Evolutionary conservation across 1,284 basidiomycete species (phyloP).

Genomic region (Cutaneotrichosporon sp.): DNA sequence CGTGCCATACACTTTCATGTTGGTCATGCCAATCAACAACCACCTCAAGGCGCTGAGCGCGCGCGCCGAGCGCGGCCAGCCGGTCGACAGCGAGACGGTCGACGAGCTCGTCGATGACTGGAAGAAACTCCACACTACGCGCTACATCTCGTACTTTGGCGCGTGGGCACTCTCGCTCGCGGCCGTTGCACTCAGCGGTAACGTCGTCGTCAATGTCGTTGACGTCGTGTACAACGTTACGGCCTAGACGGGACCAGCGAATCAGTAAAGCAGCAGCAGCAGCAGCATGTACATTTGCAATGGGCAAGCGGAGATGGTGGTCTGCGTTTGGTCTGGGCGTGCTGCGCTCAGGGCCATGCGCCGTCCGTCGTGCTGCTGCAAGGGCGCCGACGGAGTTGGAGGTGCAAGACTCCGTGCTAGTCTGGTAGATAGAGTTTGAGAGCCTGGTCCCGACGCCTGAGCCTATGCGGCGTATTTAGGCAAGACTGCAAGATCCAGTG

Average conservation of each 20-base stretch:
- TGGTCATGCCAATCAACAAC: constrained; percentile 20
- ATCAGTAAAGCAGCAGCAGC: background rate
- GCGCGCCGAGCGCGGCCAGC: background rate
- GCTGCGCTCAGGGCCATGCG: too few species aligned
- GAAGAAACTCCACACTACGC: constrained; percentile 20
- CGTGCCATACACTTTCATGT: constrained; percentile 21
- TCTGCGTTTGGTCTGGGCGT: background rate
- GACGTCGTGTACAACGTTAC: constrained; percentile 3
- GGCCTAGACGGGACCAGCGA: background rate
- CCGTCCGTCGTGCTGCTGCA: too few species aligned
- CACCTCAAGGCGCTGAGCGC: constrained; percentile 13
- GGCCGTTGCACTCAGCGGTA: constrained; percentile 8
- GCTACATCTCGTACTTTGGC: constrained; percentile 10
- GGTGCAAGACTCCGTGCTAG: too few species aligned
- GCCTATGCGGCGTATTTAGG: too few species aligned
- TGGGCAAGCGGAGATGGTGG: too few species aligned
- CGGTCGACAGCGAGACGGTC: constrained; percentile 5
- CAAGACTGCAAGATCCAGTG: too few species aligned
- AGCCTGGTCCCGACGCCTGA: too few species aligned
- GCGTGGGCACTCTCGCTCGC: constrained; percentile 8
- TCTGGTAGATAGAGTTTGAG: too few species aligned
- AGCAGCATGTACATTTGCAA: background rate
- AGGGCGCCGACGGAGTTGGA: too few species aligned
- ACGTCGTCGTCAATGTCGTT: constrained; percentile 1
- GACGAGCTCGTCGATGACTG: constrained; percentile 20